Evolutionary conservation across 2,329 filamentous ascomycete species (phyloP).

Genomic region (Monilinia laxa): DNA sequence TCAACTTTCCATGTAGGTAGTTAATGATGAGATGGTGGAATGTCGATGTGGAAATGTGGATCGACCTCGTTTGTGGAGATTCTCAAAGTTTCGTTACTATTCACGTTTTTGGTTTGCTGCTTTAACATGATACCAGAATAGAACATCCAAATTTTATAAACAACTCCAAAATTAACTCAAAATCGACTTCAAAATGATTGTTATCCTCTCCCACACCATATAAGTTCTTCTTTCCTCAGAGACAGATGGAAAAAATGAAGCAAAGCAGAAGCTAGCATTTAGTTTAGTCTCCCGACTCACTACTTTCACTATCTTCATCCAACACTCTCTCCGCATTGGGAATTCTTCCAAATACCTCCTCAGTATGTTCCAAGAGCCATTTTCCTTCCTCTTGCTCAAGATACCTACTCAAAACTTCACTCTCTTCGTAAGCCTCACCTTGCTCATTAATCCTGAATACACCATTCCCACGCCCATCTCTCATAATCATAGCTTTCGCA

Average conservation of each 20-base stretch:
- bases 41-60: background rate
- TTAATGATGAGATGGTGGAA: too few species aligned
- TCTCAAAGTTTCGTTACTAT: background rate
- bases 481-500: slow-evolving; percentile 3
- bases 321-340: background rate
- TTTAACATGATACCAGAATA: too few species aligned
- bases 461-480: slow-evolving; percentile 11
- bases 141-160: too few species aligned
- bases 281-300: background rate
- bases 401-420: background rate
- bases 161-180: background rate
- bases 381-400: background rate
- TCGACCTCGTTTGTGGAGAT: background rate
- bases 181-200: background rate
- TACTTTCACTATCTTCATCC: background rate
- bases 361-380: background rate
- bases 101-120: too few species aligned
- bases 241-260: background rate
- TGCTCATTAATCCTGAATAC: slow-evolving; percentile 11
- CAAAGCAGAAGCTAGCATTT: background rate
- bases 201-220: background rate
- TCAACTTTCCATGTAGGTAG: too few species aligned
- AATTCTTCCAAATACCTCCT: background rate
- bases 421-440: background rate
- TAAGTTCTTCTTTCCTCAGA: too few species aligned